Conservation (phyloP, 306 rosid genomes). For the Vigna trinervia region DNA sequence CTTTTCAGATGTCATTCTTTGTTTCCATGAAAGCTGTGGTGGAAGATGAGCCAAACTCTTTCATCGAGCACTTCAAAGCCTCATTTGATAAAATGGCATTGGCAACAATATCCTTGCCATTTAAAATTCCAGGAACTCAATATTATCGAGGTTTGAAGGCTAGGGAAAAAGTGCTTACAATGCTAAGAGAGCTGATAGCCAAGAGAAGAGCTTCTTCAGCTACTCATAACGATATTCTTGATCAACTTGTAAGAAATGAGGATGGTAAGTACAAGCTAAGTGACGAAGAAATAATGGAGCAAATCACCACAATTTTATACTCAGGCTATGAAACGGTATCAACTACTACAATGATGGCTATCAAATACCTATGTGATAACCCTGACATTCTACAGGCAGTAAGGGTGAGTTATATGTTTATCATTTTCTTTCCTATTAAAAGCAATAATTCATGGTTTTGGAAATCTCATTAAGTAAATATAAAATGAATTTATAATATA, state of each 20-base stretch:
- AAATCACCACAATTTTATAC: conserved; percentile 65
- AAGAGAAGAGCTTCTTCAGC: conserved; percentile 62
- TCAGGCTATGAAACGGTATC: conserved; percentile 95
- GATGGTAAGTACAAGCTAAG: conserved; percentile 54
- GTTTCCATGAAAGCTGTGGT: conserved; percentile 66
- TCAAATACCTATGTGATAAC: conserved; percentile 74
- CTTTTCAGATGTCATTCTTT: conserved; percentile 70
- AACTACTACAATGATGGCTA: conserved; percentile 83
- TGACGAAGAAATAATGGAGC: conserved; percentile 78
- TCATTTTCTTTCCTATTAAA: not conserved
- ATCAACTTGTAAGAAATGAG: conserved; percentile 50
- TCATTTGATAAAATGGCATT: conserved; percentile 62
- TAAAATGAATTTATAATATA: too few species aligned
- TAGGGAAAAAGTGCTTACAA: conserved; percentile 54
- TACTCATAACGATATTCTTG: conserved; percentile 64
- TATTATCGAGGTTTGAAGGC: conserved; percentile 68
- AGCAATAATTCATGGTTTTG: not conserved
- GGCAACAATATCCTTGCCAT: conserved; percentile 76
- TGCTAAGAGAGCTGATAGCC: conserved; percentile 53
- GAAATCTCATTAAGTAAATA: too few species aligned
- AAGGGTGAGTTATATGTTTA: conserved; percentile 49
- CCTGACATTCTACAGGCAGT: conserved; percentile 67
- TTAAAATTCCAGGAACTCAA: conserved; percentile 74
- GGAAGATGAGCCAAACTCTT: conserved; percentile 52
- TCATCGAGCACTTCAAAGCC: conserved; percentile 51